Evolutionary conservation across 257 asterid genomes (phyloP).

Genomic region (Solanum bulbocastanum): DNA sequence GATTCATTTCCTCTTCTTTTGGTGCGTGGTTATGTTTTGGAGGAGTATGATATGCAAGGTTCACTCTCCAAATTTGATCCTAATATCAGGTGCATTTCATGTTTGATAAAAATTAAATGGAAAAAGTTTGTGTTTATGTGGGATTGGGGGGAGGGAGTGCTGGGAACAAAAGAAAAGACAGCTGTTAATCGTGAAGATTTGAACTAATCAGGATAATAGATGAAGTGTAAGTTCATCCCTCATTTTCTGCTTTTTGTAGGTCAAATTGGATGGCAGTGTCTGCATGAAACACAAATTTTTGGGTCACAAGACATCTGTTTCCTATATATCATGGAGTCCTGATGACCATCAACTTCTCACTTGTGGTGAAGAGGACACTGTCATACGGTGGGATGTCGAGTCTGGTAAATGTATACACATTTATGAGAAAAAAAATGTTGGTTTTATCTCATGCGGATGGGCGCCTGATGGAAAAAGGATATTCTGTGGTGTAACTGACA

Average conservation of each 20-base stretch:
- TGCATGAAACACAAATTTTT: constrained; percentile 36
- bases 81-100: neutral
- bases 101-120: neutral
- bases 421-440: constrained; percentile 58
- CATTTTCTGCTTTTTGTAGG: constrained; percentile 26
- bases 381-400: constrained; percentile 69
- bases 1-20: neutral
- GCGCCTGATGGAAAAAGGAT: constrained; percentile 59
- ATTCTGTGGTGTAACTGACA: constrained; percentile 70
- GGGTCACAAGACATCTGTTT: constrained; percentile 67
- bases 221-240: neutral
- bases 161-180: neutral
- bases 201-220: neutral
- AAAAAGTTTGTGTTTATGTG: neutral
- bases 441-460: constrained; percentile 87
- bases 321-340: constrained; percentile 78
- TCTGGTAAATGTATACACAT: constrained; percentile 64
- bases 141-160: neutral
- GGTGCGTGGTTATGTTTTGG: neutral
- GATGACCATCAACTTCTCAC: constrained; percentile 72
- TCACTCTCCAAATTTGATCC: neutral
- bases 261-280: constrained; percentile 39
- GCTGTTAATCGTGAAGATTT: neutral
- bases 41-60: neutral
- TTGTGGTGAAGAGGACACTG: constrained; percentile 76